These are phyloP conservation scores for Ophiostoma quercus DNA, from an alignment of 2,329 filamentous ascomycete genomes.

Conservation along the genomic window DNA sequence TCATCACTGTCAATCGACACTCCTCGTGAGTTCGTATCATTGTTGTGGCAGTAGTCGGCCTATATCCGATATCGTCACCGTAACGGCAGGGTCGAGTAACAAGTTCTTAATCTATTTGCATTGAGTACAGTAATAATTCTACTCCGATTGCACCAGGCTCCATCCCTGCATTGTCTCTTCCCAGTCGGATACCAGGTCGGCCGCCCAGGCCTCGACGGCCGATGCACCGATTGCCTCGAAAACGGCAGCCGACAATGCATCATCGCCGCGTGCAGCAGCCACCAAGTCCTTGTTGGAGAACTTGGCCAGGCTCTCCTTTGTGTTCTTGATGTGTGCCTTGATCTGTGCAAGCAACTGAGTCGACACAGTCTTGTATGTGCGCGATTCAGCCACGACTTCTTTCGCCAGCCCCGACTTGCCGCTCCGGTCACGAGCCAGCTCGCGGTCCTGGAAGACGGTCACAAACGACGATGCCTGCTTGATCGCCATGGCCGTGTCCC, in stretches of 20 bases:
- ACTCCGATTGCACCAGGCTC: slow-evolving; percentile 36
- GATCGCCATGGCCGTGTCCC: slow-evolving; percentile 36
- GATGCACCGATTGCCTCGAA: slow-evolving; percentile 9
- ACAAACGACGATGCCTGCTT: slow-evolving; percentile 35
- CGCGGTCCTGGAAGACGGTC: slow-evolving; percentile 32
- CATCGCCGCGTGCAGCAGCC: neutral
- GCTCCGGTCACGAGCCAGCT: slow-evolving; percentile 34
- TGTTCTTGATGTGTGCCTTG: slow-evolving; percentile 33
- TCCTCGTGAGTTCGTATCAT: too few species aligned
- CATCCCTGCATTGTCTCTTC: slow-evolving; percentile 38
- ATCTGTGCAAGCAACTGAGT: slow-evolving; percentile 28
- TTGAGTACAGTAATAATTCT: neutral
- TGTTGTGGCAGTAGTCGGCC: too few species aligned
- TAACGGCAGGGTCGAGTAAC: neutral
- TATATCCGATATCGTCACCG: too few species aligned
- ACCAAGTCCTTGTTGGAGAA: slow-evolving; percentile 31
- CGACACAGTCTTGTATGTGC: slow-evolving; percentile 22
- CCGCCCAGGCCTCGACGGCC: slow-evolving; percentile 36
- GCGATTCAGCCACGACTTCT: slow-evolving; percentile 35
- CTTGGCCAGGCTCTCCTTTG: slow-evolving; percentile 33
- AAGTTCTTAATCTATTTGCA: neutral
- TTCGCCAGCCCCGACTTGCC: slow-evolving; percentile 34
- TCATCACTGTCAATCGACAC: too few species aligned
- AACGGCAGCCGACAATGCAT: slow-evolving; percentile 30
- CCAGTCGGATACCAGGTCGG: slow-evolving; percentile 37